Evolutionary conservation across 2,329 filamentous ascomycete species (phyloP), one percentile per base, ranked within the genome.

Genomic region (Trichoderma gracile): DNA sequence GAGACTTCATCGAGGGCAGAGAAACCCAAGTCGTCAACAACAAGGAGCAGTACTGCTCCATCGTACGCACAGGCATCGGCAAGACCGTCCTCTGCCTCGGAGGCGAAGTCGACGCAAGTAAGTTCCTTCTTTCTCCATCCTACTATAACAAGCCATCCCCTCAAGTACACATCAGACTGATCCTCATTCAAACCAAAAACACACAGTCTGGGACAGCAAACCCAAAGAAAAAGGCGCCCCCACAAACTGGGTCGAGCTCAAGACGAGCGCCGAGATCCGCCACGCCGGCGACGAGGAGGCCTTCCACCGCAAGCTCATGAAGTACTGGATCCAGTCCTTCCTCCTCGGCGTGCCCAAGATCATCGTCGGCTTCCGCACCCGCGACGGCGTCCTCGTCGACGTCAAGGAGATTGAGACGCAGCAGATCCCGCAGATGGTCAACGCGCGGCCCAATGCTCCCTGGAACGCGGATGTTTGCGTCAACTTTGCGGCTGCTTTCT

Each of bases 321-420:
- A 96, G 73, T 97, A 94, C 78, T 99, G 95, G 95, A 92, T 94
- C 15, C 95, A 98, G 76, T 96, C 91, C 0, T 99, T 97, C 73
- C 82, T 99, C 2, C 87, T 99, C 2, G 94, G 94, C 46, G 93
- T 98, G 1, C 92, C 93, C 0, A 95, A 89, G 69, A 92, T 99
- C 68, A 87, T 97, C 52, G 90, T 99, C 33, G 95, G 95, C 0
- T 97, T 95, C 75, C 88, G 95, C 54, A 88, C 85, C 40, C 86
- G 77, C 19, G 77, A 88, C 63, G 94, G 95, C 8, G 84, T 91
- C 60, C 80, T 99, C 23, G 82, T 83, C 54, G 82, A 85, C 14
- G 74, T 96, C 14, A 86, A 96, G 74, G 91, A 96, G 72, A 85
- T 96, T 38, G 86, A 92, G 66, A 97, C 93, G 1, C 86, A 87